Evolutionary conservation across 768 basidiomycete genomes (phyloP).

Genomic region (Melanogaster broomeanus): DNA sequence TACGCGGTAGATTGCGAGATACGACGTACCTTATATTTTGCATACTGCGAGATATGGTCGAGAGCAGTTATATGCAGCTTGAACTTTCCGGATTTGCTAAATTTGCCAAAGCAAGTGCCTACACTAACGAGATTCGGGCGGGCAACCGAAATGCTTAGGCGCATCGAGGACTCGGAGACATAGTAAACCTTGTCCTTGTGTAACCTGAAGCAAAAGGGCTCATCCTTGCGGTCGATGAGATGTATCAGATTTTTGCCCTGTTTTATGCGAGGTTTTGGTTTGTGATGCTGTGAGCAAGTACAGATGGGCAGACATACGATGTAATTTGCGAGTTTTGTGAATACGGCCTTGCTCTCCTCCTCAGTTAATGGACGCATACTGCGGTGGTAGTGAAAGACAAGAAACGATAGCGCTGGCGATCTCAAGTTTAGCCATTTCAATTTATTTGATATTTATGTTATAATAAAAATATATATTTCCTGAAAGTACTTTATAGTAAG

Average conservation of each 20-base stretch:
- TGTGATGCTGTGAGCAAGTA: not conserved
- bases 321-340: conserved; percentile 96
- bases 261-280: not conserved
- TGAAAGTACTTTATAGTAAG: no score
- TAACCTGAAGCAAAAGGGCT: conserved; percentile 93
- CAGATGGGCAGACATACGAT: conserved; percentile 56
- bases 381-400: conserved; percentile 13
- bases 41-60: conserved; percentile 93
- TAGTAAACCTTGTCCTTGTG: conserved; percentile 96
- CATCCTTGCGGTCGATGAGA: conserved; percentile 91
- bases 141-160: conserved; percentile 88
- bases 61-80: conserved; percentile 93
- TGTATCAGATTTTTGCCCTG: conserved; percentile 97
- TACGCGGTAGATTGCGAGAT: not conserved
- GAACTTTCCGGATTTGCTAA: conserved; percentile 96
- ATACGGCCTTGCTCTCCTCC: conserved; percentile 95
- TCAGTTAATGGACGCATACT: conserved; percentile 94
- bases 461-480: no score
- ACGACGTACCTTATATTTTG: conserved; percentile 87
- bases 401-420: conserved; percentile 12
- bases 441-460: no score
- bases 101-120: conserved; percentile 97
- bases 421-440: no score
- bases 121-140: conserved; percentile 89
- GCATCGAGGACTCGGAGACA: conserved; percentile 94